Base-by-base conservation (phyloP, 2,329 filamentous ascomycete species). In the Aureobasidium pullulans region DNA sequence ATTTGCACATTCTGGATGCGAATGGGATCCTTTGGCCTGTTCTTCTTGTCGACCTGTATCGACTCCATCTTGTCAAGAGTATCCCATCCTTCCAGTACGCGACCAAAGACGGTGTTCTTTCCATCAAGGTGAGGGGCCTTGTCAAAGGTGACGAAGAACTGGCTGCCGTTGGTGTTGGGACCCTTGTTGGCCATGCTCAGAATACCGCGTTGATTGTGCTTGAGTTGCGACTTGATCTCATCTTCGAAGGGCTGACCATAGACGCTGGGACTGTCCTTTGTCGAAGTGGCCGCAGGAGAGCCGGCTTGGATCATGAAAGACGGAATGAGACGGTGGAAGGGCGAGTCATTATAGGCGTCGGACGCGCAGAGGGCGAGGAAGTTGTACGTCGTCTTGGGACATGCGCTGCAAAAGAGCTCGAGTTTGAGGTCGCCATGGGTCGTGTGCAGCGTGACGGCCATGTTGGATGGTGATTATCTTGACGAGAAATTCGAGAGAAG, bases 131-230 rank as follows among this genome's bases (percentile, higher is more conserved):
- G 90, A 39, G 88, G 83, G 29, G 89, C 88, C 64, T 88, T 84
- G 61, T 87, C 87, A 66, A 91, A 87, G 1, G 86, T 84, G 62
- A 94, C 78, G 72, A 92, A 95, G 75, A 94, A 95, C 71, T 95
- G 89, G 63, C 86, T 90, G 34, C 94, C 94, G 72, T 97, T 97
- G 44, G 93, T 96, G 72, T 96, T 84, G 13, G 90, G 89, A 0
- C 94, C 94, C 29, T 89, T 87, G 75, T 99, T 99, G 64, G 94
- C 94, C 94, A 97, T 97, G 76, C 87, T 92, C 66, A 99, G 77
- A 19, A 97, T 81, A 16, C 48, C 48, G 19, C 34, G 48, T 16
- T 40, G 36, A 34, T 39, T 52, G 48, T 39, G 48, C 9, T 39
- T 52, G 59, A 99, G 79, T 4, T 78, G 77, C 1, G 85, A 76